Conservation (phyloP, 2,329 filamentous ascomycete species). For the Botrytis porri region DNA sequence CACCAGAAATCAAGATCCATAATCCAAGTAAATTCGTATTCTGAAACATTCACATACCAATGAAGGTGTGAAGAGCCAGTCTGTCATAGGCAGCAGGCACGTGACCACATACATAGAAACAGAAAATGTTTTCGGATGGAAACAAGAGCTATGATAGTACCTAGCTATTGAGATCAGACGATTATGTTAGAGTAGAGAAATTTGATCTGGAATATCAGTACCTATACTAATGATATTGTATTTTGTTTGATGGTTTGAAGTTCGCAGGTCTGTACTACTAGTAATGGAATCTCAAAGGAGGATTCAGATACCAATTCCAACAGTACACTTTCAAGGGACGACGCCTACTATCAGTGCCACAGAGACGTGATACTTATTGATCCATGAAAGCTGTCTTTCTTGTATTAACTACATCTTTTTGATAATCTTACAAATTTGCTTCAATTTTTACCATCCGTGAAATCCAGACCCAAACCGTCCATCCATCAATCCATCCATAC, state of each 20-base stretch:
- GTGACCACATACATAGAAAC: neutral
- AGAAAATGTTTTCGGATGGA: neutral
- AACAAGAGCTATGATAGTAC: neutral
- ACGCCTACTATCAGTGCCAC: neutral
- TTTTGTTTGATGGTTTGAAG: neutral
- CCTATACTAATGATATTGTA: neutral
- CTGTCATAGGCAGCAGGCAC: neutral
- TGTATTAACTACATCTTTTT: conserved; percentile 8
- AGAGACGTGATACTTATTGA: neutral
- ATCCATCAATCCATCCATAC: neutral
- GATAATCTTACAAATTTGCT: conserved; percentile 6
- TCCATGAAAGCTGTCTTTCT: conserved; percentile 11
- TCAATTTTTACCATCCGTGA: conserved; percentile 20
- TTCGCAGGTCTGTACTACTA: neutral
- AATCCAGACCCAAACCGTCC: neutral
- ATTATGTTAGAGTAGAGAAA: neutral
- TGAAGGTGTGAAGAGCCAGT: neutral
- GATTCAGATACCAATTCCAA: neutral
- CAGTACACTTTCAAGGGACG: neutral
- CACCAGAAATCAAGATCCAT: neutral
- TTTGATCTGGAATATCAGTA: neutral
- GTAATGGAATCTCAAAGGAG: neutral
- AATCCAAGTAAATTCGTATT: neutral
- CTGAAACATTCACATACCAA: neutral
- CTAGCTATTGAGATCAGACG: neutral